Evolutionary conservation across 768 basidiomycete species (phyloP), one percentile per base, ranked within the genome.

Genomic region (Nidula microcarpa): DNA sequence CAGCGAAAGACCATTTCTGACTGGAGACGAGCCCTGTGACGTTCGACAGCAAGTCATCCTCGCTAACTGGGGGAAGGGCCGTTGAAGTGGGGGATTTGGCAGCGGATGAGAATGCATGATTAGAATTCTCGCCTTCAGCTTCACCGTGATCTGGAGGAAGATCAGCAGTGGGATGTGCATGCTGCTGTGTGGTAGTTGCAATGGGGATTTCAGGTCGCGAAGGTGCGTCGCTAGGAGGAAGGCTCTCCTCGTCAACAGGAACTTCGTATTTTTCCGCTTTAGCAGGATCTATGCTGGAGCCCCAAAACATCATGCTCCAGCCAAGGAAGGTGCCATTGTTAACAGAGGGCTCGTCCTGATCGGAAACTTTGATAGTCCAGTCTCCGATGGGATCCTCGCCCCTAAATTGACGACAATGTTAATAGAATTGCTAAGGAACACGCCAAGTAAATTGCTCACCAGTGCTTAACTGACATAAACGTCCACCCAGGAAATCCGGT

Each of bases 381-480:
- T 84, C 79, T 10, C 97, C 97, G 32, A 91, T 66, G 1, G 94
- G 90, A 67, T 90, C 76, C 71, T 99, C 97, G 36, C 90, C 94
- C 96, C 96, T 98, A 56, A 23, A 46, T 7, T 23, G 23, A 46
- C 13, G 18, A 23, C 13, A 37, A 47, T 43, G 0, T 33, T 54
- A 71, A 41, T 68, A 53, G 7, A 55, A 23, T 48, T 11, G n/a
- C 46, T 37, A 53, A 9, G 23, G 18, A 58, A 35, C 53, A 37
- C 33, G 36, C 32, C 46, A 45, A 8, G 14, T 6, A 16, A 44
- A 52, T 13, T 44, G n/a, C 70, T 84, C 66, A 95, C 96, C 97
- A 99, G 63, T 99, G 97, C 69, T 99, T 99, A 52, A 98, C 82
- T 32, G 85, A 84, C 94, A 98, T 98, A 67, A 99, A 99, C 16